phyloP scores from a whole-genome alignment of 2,329 filamentous ascomycete species.

The Talaromyces sp. region DNA sequence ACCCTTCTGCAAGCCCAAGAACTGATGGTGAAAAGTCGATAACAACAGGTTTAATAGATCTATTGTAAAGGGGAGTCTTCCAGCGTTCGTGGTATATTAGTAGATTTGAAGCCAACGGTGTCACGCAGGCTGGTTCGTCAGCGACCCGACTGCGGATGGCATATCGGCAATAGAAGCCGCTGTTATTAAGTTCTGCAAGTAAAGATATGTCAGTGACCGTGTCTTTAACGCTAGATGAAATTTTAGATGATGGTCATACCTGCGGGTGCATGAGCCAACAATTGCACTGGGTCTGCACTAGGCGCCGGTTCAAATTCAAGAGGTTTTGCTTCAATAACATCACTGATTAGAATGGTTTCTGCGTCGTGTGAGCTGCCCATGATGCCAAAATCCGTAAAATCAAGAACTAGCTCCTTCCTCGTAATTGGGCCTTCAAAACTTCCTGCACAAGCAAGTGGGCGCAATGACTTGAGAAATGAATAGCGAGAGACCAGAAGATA shows the following conservation, averaged over 20 bases:
- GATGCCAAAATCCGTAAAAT: conserved; percentile 3
- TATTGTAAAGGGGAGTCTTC: not conserved
- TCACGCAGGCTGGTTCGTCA: not conserved
- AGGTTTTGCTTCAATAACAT: not conserved
- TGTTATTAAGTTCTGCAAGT: not conserved
- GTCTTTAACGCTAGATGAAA: no score
- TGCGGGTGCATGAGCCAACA: not conserved
- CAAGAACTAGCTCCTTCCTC: conserved; percentile 2
- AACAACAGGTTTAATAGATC: not conserved
- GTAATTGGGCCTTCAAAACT: not conserved
- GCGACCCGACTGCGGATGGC: not conserved
- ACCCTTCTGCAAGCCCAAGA: conserved; percentile 6
- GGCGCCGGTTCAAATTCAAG: not conserved
- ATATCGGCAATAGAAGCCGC: conserved; percentile 5
- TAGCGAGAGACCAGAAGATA: not conserved
- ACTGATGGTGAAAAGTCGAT: not conserved
- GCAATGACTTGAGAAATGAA: not conserved
- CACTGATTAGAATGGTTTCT: not conserved
- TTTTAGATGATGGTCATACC: not conserved
- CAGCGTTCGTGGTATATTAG: not conserved
- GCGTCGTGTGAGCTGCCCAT: conserved; percentile 2
- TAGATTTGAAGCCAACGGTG: not conserved
- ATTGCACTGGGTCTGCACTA: not conserved
- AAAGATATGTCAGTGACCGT: no score
- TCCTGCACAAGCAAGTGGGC: not conserved